phyloP scores from a whole-genome alignment of 305 asterid genomes.

The Solanum hybrid region DNA sequence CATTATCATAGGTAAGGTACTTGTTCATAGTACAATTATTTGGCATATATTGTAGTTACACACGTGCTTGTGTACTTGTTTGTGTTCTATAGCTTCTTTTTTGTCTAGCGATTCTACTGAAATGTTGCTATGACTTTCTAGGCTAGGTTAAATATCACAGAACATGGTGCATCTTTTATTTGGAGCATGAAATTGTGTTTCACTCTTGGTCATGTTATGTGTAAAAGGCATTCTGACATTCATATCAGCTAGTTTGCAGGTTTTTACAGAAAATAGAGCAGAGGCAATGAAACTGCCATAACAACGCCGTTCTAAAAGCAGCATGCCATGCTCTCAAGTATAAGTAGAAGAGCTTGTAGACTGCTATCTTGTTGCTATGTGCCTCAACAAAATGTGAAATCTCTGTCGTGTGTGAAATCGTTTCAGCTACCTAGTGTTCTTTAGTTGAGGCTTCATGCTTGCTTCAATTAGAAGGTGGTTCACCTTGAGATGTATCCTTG shows the following conservation, averaged over 20 bases:
- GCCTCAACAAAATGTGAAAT: background rate
- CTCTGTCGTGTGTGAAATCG: constrained; percentile 1
- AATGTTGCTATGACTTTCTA: background rate
- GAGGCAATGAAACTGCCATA: background rate
- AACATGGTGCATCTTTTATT: background rate
- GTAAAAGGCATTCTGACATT: background rate
- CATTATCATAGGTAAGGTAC: background rate
- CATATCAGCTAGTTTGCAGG: background rate
- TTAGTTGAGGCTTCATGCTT: background rate
- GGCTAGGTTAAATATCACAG: background rate
- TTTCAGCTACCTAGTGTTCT: constrained; percentile 4
- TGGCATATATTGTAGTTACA: background rate
- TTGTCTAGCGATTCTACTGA: background rate
- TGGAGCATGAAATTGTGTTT: background rate
- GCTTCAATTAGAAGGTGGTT: background rate
- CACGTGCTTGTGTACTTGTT: background rate
- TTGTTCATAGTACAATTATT: background rate
- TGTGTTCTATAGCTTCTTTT: background rate
- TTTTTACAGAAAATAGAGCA: constrained; percentile 1
- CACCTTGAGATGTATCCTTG: background rate
- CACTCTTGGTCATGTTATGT: background rate
- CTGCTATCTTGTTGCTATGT: background rate
- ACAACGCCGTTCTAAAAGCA: background rate
- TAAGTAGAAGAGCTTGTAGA: background rate
- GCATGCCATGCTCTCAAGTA: background rate